A percentile compares a stretch with the other conserved stretches of the same genome.
Conservation (phyloP, 352 stramenopile genomes). For the Phytophthora brassicae region DNA sequence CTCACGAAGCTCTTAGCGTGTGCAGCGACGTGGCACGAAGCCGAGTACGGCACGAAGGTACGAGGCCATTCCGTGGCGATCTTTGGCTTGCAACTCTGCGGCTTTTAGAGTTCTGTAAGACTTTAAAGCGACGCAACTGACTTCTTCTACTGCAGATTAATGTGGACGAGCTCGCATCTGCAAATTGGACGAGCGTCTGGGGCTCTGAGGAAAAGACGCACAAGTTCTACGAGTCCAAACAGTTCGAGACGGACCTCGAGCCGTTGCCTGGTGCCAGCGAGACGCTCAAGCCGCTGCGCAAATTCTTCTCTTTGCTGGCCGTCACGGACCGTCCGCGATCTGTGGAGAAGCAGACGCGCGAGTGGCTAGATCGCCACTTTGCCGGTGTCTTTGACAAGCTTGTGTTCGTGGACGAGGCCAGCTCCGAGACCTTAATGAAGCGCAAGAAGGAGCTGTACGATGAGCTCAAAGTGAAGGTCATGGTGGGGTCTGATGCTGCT, state of each 20-base stretch:
- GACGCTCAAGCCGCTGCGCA: conserved; percentile 58
- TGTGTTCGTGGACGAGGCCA: conserved; percentile 60
- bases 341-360: conserved; percentile 68
- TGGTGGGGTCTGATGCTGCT: conserved; percentile 40
- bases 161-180: conserved; percentile 11
- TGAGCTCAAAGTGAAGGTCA: conserved; percentile 68
- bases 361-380: conserved; percentile 73
- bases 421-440: conserved; percentile 33
- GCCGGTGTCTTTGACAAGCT: conserved; percentile 73
- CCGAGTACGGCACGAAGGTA: conserved; percentile 40
- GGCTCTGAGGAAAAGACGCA: conserved; percentile 32
- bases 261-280: conserved; percentile 32
- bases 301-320: conserved; percentile 62
- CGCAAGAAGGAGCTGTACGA: conserved; percentile 66
- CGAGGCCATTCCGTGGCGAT: background rate
- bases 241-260: conserved; percentile 43
- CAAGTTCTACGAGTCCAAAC: conserved; percentile 55
- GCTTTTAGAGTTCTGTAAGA: background rate
- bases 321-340: conserved; percentile 59
- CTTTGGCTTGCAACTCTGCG: conserved; percentile 1
- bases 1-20: conserved; percentile 50
- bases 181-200: conserved; percentile 42
- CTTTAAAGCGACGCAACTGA: background rate
- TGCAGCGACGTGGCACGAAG: conserved; percentile 57
- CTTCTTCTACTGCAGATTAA: conserved; percentile 27